Conservation (phyloP, 305 asterid genomes). For the Fraxinus velutina region DNA sequence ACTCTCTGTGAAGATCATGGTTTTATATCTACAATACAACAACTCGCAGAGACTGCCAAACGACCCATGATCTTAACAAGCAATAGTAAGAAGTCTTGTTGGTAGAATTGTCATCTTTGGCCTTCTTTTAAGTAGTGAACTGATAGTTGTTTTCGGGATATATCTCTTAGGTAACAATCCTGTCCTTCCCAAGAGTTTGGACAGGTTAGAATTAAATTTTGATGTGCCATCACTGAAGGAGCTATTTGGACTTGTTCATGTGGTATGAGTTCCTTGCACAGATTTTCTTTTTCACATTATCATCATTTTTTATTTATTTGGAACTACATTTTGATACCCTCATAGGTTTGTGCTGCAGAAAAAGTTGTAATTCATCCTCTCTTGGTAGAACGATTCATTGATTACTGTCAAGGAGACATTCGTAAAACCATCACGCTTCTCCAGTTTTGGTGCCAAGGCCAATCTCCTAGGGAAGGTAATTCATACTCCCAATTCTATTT, state of each 20-base stretch:
- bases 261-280: constrained; percentile 43
- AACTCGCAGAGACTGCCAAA: constrained; percentile 81
- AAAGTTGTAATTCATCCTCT: constrained; percentile 49
- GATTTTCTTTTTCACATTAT: constrained; percentile 11
- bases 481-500: constrained; percentile 18
- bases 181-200: constrained; percentile 74
- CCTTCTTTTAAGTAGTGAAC: constrained; percentile 16
- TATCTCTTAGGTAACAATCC: constrained; percentile 57
- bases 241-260: constrained; percentile 50
- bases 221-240: constrained; percentile 57
- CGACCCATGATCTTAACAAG: constrained; percentile 96
- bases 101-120: constrained; percentile 17
- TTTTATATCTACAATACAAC: constrained; percentile 74
- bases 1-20: constrained; percentile 81
- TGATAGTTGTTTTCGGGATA: constrained; percentile 28
- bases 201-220: constrained; percentile 65
- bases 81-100: constrained; percentile 62
- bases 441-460: constrained; percentile 97
- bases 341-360: constrained; percentile 76
- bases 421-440: constrained; percentile 79
- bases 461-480: constrained; percentile 50
- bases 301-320: constrained; percentile 17
- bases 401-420: constrained; percentile 72
- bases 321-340: constrained; percentile 30
- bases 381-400: constrained; percentile 65